Percentiles rank a stretch among this genome's conserved stretches.
Evolutionary conservation across 1,284 basidiomycete species (phyloP).

Genomic region (Ceratobasidium sp.): DNA sequence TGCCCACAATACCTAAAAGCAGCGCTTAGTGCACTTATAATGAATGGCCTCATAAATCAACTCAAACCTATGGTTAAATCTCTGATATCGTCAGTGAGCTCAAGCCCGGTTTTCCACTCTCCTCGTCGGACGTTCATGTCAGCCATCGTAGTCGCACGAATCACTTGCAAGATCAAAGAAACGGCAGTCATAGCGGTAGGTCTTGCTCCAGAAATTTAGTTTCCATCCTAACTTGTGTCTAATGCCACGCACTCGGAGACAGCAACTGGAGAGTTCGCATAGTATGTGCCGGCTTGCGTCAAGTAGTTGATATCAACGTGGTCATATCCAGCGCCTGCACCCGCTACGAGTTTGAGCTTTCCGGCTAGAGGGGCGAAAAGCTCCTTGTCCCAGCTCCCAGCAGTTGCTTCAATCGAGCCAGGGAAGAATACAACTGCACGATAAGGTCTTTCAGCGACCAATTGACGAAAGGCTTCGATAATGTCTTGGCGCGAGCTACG

Average conservation of each 20-base stretch:
- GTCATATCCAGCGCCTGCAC: constrained; percentile 43
- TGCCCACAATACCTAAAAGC: constrained; percentile 43
- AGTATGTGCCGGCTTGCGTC: constrained; percentile 39
- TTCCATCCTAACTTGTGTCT: neutral
- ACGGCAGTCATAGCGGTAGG: constrained; percentile 41
- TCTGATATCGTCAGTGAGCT: constrained; percentile 38
- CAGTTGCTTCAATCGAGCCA: constrained; percentile 24
- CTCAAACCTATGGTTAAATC: constrained; percentile 7
- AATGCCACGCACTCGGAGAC: constrained; percentile 40
- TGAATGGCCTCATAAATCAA: neutral
- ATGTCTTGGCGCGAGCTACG: constrained; percentile 35
- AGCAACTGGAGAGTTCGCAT: constrained; percentile 43
- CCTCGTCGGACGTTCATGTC: constrained; percentile 41
- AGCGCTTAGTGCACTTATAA: constrained; percentile 32
- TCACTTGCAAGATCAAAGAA: constrained; percentile 41
- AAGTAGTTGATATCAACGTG: constrained; percentile 43
- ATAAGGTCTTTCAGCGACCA: constrained; percentile 30
- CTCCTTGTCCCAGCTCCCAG: constrained; percentile 36
- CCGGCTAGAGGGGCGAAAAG: constrained; percentile 30
- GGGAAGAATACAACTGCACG: constrained; percentile 39
- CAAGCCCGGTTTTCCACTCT: constrained; percentile 40
- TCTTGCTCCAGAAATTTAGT: constrained; percentile 3
- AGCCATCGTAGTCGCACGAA: constrained; percentile 42
- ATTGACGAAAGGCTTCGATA: constrained; percentile 26
- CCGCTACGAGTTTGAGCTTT: constrained; percentile 40